Base-by-base conservation (phyloP, 164 flowering plant genomes). In the Umbellularia californica region DNA sequence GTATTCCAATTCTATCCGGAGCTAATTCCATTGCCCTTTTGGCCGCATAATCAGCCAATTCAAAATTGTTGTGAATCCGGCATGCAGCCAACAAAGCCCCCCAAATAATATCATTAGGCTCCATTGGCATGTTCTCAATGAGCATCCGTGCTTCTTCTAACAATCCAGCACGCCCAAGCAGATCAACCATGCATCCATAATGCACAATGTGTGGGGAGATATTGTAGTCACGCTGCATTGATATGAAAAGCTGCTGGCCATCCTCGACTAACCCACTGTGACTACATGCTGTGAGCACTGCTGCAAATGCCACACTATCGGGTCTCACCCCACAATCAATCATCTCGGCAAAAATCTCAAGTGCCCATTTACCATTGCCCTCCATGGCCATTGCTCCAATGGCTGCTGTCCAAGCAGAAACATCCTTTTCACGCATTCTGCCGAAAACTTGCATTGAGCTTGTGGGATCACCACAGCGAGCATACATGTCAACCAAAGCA, bases 131-230 rank as follows among this genome's bases (percentile, higher is more conserved):
- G 77, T 69, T 74, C 68, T 85, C 70, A 47, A 88, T 84, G 70
- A 86, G 78, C 74, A 80, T 77, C 22, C 71, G 33, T 58, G 89
- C 89, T 75, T 84, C 87, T 50, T 17, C 70, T 25, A 88, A 66
- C 73, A 81, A 14, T 25, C 91, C 91, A 25, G 89, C 85, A 11
- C 91, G 88, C 25, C 90, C 89, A 6, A 88, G 84, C 25, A 88
- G 55, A 81, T 88, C 89, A 72, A 88, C 88, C 85, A 88, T 82
- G 79, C 89, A 88, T 0, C 89, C 91, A 69, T 86, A 86, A 55
- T 86, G 91, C 2, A 80, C 82, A 70, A 82, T 69, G 41, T 80
- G 76, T 0, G 89, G 88, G 17, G 75, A 68, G 22, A 85, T 66
- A 22, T 84, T 84, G 67, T 86, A 72, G 19, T 65, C 52, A 17